Evolutionary conservation across 2,329 filamentous ascomycete genomes (phyloP).

Genomic region (Ophiosphaerella narmari): DNA sequence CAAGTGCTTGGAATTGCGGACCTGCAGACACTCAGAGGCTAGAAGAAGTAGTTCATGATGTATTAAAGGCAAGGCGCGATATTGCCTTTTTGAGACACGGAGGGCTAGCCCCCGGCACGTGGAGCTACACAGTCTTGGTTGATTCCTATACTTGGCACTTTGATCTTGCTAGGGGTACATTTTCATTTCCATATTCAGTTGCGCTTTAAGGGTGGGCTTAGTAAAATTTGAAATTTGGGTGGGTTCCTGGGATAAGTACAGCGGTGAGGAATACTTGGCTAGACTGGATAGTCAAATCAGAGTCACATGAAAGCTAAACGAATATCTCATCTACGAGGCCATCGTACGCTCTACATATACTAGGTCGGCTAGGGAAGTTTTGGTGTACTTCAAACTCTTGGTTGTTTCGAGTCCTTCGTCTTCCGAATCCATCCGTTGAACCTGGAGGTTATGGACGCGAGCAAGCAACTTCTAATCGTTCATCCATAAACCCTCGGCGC

Average conservation of each 20-base stretch:
- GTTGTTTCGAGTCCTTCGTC: background rate
- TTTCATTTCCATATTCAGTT: too few relatives aligned
- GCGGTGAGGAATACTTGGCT: too few relatives aligned
- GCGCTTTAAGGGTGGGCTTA: too few relatives aligned
- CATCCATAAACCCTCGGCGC: background rate
- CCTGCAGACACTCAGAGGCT: slow-evolving; percentile 7
- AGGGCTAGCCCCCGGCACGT: background rate
- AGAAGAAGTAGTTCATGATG: background rate
- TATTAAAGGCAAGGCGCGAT: background rate
- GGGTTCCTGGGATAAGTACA: too few relatives aligned
- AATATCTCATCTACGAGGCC: too few relatives aligned
- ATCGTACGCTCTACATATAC: too few relatives aligned
- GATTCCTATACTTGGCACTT: too few relatives aligned
- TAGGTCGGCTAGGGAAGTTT: too few relatives aligned
- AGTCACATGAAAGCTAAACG: too few relatives aligned
- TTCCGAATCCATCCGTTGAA: background rate
- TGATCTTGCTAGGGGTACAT: too few relatives aligned
- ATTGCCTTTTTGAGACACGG: background rate
- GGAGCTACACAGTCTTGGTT: background rate
- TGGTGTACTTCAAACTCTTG: background rate
- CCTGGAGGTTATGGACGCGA: background rate
- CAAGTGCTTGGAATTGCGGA: slow-evolving; percentile 5
- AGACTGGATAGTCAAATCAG: too few relatives aligned
- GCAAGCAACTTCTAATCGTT: background rate
- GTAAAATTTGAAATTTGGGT: too few relatives aligned